Conservation (phyloP, 2,329 filamentous ascomycete genomes). For the Fusarium caatingaense region DNA sequence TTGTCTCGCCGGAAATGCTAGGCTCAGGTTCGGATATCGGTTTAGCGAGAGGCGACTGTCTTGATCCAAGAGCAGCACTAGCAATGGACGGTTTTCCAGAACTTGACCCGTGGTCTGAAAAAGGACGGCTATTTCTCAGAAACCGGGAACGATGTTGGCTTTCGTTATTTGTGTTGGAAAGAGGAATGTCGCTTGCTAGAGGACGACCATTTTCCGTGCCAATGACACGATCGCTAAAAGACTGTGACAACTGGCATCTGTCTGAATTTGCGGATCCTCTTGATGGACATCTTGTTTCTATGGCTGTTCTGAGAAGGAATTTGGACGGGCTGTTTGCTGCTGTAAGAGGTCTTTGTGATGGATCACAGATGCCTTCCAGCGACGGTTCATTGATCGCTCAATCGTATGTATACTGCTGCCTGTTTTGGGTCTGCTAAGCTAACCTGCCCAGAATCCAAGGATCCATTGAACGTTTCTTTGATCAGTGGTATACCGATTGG, state of each 20-base stretch:
- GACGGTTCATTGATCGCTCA: conserved; percentile 66
- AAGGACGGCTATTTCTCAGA: conserved; percentile 70
- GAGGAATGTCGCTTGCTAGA: conserved; percentile 76
- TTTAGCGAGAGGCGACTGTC: conserved; percentile 73
- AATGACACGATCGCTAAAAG: conserved; percentile 71
- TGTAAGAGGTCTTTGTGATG: conserved; percentile 70
- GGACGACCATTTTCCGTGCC: conserved; percentile 77
- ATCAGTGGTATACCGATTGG: conserved; percentile 74
- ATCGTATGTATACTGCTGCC: conserved; percentile 52
- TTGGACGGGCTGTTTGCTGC: conserved; percentile 68
- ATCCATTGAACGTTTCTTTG: conserved; percentile 73
- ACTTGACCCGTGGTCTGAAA: conserved; percentile 69
- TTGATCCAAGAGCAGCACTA: conserved; percentile 74
- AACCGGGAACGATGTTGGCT: conserved; percentile 77
- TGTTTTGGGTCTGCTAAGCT: not conserved
- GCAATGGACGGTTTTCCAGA: conserved; percentile 75
- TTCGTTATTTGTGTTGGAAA: conserved; percentile 76
- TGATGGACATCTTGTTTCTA: conserved; percentile 77
- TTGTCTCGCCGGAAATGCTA: conserved; percentile 64
- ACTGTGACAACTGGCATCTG: conserved; percentile 76
- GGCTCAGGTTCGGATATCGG: conserved; percentile 58
- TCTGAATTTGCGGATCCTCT: conserved; percentile 72
- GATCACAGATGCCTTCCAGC: conserved; percentile 60
- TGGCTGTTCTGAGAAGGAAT: conserved; percentile 75
- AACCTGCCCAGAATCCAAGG: conserved; percentile 60